phyloP scores from a whole-genome alignment of 352 stramenopile species.

The Globisporangium ultimum region DNA sequence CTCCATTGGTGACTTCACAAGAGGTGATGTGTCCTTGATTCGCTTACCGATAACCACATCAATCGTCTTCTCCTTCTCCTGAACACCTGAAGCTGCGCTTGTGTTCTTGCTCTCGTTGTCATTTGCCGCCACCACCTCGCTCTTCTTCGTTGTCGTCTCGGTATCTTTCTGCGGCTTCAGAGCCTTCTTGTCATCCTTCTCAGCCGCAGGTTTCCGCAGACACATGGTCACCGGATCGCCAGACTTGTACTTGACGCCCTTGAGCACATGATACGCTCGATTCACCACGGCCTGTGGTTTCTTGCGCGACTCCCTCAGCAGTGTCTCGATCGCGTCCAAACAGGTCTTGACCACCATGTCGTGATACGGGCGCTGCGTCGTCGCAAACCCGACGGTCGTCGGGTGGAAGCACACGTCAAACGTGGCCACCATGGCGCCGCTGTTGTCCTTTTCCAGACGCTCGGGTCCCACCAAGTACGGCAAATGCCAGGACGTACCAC shows the following conservation, averaged over 20 bases:
- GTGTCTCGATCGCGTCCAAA: conserved; percentile 78
- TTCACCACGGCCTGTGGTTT: conserved; percentile 20
- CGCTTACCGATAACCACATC: conserved; percentile 11
- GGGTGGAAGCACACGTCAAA: conserved; percentile 94
- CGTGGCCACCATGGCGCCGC: conserved; percentile 54
- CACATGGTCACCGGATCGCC: conserved; percentile 76
- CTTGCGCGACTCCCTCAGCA: conserved; percentile 40
- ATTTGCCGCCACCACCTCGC: background rate
- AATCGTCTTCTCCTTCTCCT: conserved; percentile 9
- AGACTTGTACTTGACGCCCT: conserved; percentile 87
- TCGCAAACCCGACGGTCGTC: conserved; percentile 67
- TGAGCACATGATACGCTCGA: conserved; percentile 75
- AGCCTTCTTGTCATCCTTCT: conserved; percentile 7
- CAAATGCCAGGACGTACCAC: conserved; percentile 81
- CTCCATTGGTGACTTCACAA: conserved; percentile 2
- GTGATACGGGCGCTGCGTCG: conserved; percentile 52
- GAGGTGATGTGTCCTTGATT: background rate
- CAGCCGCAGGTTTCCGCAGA: conserved; percentile 25
- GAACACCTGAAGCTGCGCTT: background rate
- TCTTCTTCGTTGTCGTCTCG: too few relatives aligned
- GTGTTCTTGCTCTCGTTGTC: background rate
- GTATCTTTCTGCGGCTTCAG: background rate
- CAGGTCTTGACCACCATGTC: conserved; percentile 87
- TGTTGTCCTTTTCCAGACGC: conserved; percentile 88
- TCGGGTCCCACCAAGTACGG: conserved; percentile 90